A percentile compares a stretch with the other conserved stretches of the same genome.
Evolutionary conservation across 441 rosid genomes (phyloP).

Genomic region (Cnidoscolus chayamansa): DNA sequence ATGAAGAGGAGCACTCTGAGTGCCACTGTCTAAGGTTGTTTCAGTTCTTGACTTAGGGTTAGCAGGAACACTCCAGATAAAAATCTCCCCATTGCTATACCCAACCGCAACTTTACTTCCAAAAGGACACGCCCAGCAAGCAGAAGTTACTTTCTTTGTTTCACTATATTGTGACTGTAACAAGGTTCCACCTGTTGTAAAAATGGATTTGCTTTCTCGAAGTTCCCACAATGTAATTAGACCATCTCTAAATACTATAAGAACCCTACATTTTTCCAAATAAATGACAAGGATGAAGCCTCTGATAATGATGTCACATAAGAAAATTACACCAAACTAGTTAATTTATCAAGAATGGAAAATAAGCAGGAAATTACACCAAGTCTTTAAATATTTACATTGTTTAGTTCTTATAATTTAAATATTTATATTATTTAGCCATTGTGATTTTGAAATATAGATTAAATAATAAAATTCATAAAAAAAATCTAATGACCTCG

Average conservation of each 20-base stretch:
- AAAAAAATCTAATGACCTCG: too few species aligned
- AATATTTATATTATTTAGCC: too few species aligned
- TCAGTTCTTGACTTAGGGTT: conserved; percentile 36
- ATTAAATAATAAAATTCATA: too few species aligned
- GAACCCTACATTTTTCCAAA: conserved; percentile 50
- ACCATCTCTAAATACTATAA: conserved; percentile 70
- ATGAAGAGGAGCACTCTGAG: conserved; percentile 46
- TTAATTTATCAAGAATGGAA: background rate
- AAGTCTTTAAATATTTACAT: too few species aligned
- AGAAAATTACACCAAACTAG: background rate
- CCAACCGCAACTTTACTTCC: conserved; percentile 85
- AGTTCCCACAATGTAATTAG: conserved; percentile 68
- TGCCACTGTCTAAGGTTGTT: conserved; percentile 34
- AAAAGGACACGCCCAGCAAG: conserved; percentile 82
- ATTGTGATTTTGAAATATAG: too few species aligned
- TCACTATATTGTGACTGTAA: conserved; percentile 53
- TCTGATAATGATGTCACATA: background rate
- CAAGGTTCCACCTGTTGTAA: conserved; percentile 55
- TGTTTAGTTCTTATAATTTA: too few species aligned
- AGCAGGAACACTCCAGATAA: conserved; percentile 61
- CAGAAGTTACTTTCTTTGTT: conserved; percentile 69
- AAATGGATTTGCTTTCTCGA: conserved; percentile 56
- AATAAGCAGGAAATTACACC: background rate
- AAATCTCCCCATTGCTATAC: conserved; percentile 73
- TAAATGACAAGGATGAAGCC: background rate